Evolutionary conservation across 345 rosid species (phyloP).

Genomic region (Ailanthus altissimus): DNA sequence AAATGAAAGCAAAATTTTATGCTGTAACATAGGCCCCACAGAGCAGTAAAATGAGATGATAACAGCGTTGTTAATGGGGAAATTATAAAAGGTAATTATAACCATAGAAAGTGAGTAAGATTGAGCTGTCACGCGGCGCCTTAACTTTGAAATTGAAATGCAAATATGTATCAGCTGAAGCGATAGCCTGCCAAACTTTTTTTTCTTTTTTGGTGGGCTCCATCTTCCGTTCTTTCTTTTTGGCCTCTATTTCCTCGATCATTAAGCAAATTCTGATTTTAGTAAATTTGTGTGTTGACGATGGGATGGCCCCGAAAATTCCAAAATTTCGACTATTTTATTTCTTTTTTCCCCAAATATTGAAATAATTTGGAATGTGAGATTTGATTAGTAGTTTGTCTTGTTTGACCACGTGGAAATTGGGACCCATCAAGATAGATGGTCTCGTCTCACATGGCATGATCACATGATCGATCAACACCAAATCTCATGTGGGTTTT

Average conservation of each 20-base stretch:
- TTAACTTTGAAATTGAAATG: constrained; percentile 9
- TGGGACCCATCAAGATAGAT: not conserved
- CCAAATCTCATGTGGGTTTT: constrained; percentile 3
- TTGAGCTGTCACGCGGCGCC: constrained; percentile 25
- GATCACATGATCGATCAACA: constrained; percentile 9
- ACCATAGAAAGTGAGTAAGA: not conserved
- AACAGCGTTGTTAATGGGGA: not conserved
- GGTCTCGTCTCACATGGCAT: constrained; percentile 13
- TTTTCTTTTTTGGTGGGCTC: constrained; percentile 38
- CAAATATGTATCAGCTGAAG: constrained; percentile 10
- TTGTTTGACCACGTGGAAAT: not conserved
- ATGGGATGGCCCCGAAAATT: not conserved
- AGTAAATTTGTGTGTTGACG: not conserved
- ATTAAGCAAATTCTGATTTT: not conserved
- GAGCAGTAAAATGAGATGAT: not conserved
- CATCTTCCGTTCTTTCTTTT: constrained; percentile 19
- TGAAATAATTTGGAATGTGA: not conserved
- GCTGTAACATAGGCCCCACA: not conserved
- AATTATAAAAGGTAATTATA: not conserved
- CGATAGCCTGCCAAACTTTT: constrained; percentile 16
- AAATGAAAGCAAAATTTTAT: not conserved
- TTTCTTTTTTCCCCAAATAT: not conserved
- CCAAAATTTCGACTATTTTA: not conserved
- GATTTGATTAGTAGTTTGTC: not conserved
- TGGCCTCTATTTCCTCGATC: constrained; percentile 25